Percentiles rank a stretch among this genome's conserved stretches.
Conservation (phyloP, 495 filamentous ascomycete species). For the Daldinia childiae region DNA sequence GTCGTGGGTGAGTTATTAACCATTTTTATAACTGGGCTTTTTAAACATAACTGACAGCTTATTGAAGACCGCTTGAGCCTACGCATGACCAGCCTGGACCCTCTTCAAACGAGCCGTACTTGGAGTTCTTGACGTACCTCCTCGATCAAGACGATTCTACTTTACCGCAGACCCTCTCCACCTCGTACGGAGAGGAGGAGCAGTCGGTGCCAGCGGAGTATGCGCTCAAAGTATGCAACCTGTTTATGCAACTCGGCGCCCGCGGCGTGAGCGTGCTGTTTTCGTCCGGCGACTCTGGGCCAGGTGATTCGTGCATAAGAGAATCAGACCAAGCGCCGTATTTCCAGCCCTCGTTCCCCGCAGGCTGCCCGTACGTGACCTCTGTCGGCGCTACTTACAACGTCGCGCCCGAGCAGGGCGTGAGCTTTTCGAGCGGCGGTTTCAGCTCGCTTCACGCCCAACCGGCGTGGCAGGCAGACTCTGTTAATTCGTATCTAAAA, state of each 20-base stretch:
- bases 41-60: constrained; percentile 20
- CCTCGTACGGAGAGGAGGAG: constrained; percentile 81
- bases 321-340: constrained; percentile 71
- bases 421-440: constrained; percentile 70
- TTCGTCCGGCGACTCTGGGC: constrained; percentile 76
- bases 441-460: constrained; percentile 73
- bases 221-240: constrained; percentile 70
- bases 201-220: constrained; percentile 70
- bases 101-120: constrained; percentile 76
- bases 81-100: constrained; percentile 65
- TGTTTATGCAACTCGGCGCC: constrained; percentile 72
- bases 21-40: not conserved
- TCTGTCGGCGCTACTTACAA: constrained; percentile 71
- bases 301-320: constrained; percentile 68
- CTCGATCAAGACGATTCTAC: constrained; percentile 48
- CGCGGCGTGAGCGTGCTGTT: constrained; percentile 78
- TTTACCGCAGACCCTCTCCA: constrained; percentile 77
- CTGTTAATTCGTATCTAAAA: constrained; percentile 66
- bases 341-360: constrained; percentile 77
- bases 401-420: constrained; percentile 66
- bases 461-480: constrained; percentile 68
- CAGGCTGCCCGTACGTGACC: constrained; percentile 77
- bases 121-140: constrained; percentile 71
- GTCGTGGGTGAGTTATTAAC: constrained; percentile 54
- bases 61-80: constrained; percentile 61